Conservation (phyloP, 2,329 filamentous ascomycete genomes). For the Hawksworthiomyces lignivorus region DNA sequence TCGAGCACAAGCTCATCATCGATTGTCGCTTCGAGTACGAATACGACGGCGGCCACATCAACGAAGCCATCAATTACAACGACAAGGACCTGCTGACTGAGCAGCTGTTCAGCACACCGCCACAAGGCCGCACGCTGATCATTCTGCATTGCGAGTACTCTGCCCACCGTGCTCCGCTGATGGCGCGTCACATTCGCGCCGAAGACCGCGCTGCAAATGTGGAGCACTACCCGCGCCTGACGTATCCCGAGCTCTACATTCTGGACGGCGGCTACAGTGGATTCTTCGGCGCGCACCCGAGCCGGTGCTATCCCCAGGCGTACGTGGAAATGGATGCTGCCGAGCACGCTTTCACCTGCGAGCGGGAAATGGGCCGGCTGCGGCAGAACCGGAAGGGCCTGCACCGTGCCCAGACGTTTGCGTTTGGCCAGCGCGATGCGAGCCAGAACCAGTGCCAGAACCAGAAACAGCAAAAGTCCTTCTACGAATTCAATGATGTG, state of each 20-base stretch:
- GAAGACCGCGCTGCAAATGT: slow-evolving; percentile 80
- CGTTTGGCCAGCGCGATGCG: slow-evolving; percentile 68
- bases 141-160: slow-evolving; percentile 99
- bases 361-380: slow-evolving; percentile 88
- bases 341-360: slow-evolving; percentile 85
- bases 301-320: slow-evolving; percentile 83
- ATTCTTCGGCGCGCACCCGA: slow-evolving; percentile 74
- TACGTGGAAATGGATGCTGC: slow-evolving; percentile 96
- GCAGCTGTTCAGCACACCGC: slow-evolving; percentile 65
- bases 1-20: slow-evolving; percentile 76
- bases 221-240: slow-evolving; percentile 77
- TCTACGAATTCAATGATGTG: slow-evolving; percentile 30
- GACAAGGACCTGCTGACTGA: slow-evolving; percentile 81
- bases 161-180: slow-evolving; percentile 88
- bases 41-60: slow-evolving; percentile 92
- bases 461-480: slow-evolving; percentile 16
- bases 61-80: slow-evolving; percentile 91
- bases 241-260: slow-evolving; percentile 97
- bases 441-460: neutral
- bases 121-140: slow-evolving; percentile 66
- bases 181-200: slow-evolving; percentile 88
- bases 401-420: slow-evolving; percentile 84
- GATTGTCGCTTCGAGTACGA: slow-evolving; percentile 99
- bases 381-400: slow-evolving; percentile 79
- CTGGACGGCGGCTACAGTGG: slow-evolving; percentile 92